Evolutionary conservation across 2,329 filamentous ascomycete genomes (phyloP).

Genomic region (Paecilomyces variotii): DNA sequence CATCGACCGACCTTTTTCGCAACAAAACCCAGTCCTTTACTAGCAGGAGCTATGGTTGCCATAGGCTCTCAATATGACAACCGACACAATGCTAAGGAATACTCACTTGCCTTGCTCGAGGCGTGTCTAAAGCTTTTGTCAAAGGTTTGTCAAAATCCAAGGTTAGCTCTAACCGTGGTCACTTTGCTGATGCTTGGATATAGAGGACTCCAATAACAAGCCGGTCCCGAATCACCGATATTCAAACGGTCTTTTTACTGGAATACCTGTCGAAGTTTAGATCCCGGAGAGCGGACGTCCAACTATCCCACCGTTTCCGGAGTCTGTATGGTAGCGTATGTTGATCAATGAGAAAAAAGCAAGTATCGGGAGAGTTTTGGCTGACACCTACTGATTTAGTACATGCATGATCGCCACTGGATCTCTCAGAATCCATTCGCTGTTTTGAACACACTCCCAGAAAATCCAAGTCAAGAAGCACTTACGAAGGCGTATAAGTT

Average conservation of each 20-base stretch:
- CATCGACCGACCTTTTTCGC: conserved; percentile 25
- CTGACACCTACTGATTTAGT: conserved; percentile 10
- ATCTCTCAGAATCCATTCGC: conserved; percentile 21
- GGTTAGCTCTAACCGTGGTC: background rate
- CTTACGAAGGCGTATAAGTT: conserved; percentile 22
- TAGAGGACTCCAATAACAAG: conserved; percentile 23
- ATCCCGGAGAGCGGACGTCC: conserved; percentile 22
- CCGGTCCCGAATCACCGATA: conserved; percentile 24
- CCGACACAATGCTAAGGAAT: conserved; percentile 24
- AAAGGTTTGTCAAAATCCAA: conserved; percentile 8
- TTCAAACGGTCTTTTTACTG: conserved; percentile 28
- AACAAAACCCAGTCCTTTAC: conserved; percentile 21
- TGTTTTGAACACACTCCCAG: conserved; percentile 18
- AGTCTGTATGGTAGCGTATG: conserved; percentile 26
- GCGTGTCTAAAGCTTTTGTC: conserved; percentile 23
- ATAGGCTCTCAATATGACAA: conserved; percentile 29
- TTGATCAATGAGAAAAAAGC: background rate
- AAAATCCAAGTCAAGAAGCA: conserved; percentile 14
- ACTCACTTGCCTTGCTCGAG: conserved; percentile 25
- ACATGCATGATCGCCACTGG: conserved; percentile 20
- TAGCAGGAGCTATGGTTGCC: conserved; percentile 26
- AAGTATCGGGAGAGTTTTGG: background rate
- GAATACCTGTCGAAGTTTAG: conserved; percentile 26
- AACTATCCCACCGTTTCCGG: conserved; percentile 25
- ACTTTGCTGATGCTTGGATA: background rate